These are phyloP conservation scores for Yarrowia alimentaria DNA, from an alignment of 805 yeast species.

Conservation along the genomic window DNA sequence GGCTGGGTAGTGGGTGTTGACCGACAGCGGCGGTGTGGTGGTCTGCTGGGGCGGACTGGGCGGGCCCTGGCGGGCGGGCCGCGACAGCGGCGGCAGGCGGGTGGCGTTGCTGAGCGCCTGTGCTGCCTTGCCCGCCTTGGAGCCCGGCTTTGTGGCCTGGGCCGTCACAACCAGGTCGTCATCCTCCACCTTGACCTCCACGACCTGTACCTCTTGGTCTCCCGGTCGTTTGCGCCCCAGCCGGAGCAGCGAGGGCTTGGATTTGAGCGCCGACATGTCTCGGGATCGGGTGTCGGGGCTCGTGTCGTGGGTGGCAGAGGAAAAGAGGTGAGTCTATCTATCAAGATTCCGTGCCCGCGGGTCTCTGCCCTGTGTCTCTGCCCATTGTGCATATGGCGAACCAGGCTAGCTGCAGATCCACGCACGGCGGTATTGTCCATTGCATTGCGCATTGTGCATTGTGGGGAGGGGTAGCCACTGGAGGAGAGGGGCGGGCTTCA, in stretches of 20 bases:
- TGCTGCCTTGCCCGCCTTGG: conserved; percentile 8
- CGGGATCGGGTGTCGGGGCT: conserved; percentile 1
- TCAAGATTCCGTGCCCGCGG: too few species aligned
- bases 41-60: conserved; percentile 5
- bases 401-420: conserved; percentile 27
- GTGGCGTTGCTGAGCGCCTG: conserved; percentile 1
- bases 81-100: neutral
- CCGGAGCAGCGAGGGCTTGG: conserved; percentile 22
- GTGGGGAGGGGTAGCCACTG: conserved; percentile 27
- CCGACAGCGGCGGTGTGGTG: conserved; percentile 4
- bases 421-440: conserved; percentile 27
- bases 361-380: neutral
- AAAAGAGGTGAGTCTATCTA: conserved; percentile 7
- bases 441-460: conserved; percentile 16
- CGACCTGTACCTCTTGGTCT: conserved; percentile 14
- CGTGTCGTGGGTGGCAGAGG: neutral
- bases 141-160: conserved; percentile 3
- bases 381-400: conserved; percentile 6
- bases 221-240: conserved; percentile 2
- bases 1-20: conserved; percentile 17
- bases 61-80: neutral
- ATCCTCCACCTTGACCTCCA: conserved; percentile 19
- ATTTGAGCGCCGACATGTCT: conserved; percentile 15
- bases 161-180: conserved; percentile 9
- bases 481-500: too few species aligned